Base-by-base conservation (phyloP, 129 eudicot genomes). In the Flaveria linearis region DNA sequence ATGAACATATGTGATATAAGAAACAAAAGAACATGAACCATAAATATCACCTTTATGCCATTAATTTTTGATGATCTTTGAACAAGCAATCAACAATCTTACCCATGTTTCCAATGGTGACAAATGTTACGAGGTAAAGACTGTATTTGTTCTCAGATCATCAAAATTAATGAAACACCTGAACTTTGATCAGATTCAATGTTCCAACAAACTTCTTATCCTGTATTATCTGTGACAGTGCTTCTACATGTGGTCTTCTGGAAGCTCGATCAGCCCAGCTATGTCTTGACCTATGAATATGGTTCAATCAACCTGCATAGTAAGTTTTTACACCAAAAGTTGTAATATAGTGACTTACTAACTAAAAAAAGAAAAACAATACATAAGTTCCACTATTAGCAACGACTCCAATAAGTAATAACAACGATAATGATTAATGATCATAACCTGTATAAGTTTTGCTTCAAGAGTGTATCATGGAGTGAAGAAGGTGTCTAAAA, bases 191-290 rank as follows among this genome's bases (percentile, higher is more conserved):
- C 97, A 5, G 36, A 30, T 30, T 5, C 20, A 91, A 76, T 22
- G 93, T 91, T 65, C 97, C 97, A 1, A 89, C 93, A 83, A 91
- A 90, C 75, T 88, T 90, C 74, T 90, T 86, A 78, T 90, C 96
- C 79, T 88, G 68, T 56, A 90, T 90, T 93, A 91, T 88, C 80
- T 88, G 97, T 36, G 97, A 88, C 72, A 91, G 30, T 91, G 88
- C 81, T 88, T 86, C 83, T 91, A 93, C 50, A 91, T 90, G 36
- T 91, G 93, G 3, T 88, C 89, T 11, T 78, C 73, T 0, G 97
- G 94, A 42, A 91, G 85, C 60, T 91, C 97, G 36, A 91, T 91
- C 72, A 91, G 23, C 76, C 88, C 87, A 0, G 90, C 97, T 45
- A 91, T 79, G 73, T 91, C 72, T 91, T 93, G 10, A 91, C 97